Evolutionary conservation across 208 protist species (phyloP).

Genomic region (Acanthamoeba triangularis): DNA sequence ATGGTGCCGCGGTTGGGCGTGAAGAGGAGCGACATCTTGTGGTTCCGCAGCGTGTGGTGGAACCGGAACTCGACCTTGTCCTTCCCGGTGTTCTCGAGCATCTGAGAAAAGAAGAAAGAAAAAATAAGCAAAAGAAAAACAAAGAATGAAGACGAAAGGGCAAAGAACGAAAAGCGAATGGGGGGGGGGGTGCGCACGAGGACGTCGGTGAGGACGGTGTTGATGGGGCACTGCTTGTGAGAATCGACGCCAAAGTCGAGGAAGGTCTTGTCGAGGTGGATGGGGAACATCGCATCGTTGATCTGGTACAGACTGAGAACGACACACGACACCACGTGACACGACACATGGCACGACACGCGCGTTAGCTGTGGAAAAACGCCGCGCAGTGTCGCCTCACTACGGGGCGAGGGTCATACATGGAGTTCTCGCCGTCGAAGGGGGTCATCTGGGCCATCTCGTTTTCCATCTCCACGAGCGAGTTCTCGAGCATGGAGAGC

Average conservation of each 20-base stretch:
- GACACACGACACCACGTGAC: too few relatives aligned
- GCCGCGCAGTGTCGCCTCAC: too few relatives aligned
- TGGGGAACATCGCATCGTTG: slow-evolving; percentile 26
- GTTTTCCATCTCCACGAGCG: slow-evolving; percentile 26
- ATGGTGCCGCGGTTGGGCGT: background rate
- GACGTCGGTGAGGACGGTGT: slow-evolving; percentile 12
- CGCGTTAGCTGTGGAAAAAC: too few relatives aligned
- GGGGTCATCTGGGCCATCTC: slow-evolving; percentile 13
- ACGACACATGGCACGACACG: too few relatives aligned
- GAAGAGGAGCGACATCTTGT: slow-evolving; percentile 63
- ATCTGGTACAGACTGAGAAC: slow-evolving; percentile 32
- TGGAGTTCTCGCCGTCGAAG: slow-evolving; percentile 35
- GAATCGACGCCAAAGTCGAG: slow-evolving; percentile 64
- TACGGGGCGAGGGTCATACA: background rate
- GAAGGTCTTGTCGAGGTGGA: slow-evolving; percentile 21
- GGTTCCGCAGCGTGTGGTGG: slow-evolving; percentile 9
- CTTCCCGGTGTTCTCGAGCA: background rate
- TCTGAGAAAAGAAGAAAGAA: background rate
- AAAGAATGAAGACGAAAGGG: background rate
- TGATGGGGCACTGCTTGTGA: slow-evolving; percentile 59
- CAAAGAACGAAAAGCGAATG: background rate
- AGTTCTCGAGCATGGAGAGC: slow-evolving; percentile 23
- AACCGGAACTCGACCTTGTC: slow-evolving; percentile 42
- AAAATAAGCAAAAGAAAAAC: too few relatives aligned
- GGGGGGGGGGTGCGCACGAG: background rate